phyloP scores from a whole-genome alignment of 2,329 filamentous ascomycete genomes.

The Blastomyces parvus region DNA sequence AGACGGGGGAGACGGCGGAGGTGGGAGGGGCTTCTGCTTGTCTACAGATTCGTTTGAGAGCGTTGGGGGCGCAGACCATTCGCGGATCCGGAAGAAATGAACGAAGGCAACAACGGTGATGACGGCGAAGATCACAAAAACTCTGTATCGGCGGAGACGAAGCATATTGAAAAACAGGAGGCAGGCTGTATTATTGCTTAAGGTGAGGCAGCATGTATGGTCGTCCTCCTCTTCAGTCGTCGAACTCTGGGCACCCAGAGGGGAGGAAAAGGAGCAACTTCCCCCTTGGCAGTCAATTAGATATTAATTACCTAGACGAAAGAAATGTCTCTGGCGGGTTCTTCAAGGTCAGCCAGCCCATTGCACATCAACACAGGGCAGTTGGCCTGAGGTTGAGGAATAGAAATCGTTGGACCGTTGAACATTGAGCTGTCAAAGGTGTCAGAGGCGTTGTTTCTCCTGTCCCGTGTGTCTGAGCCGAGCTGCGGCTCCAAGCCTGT shows the following conservation, averaged over 20 bases:
- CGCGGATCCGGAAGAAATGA: conserved; percentile 41
- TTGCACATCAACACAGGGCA: neutral
- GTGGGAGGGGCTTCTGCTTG: conserved; percentile 3
- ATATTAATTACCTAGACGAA: neutral
- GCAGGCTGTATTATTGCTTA: neutral
- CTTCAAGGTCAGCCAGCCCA: neutral
- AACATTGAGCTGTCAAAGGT: neutral
- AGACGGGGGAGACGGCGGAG: conserved; percentile 3
- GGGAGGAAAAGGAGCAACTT: neutral
- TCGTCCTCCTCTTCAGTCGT: neutral
- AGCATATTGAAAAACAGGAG: conserved; percentile 31
- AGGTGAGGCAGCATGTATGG: neutral
- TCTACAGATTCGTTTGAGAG: neutral
- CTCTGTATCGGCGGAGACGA: conserved; percentile 41
- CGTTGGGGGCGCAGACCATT: conserved; percentile 23
- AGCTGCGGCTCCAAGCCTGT: too few species aligned
- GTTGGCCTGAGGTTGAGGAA: neutral
- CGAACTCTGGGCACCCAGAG: neutral
- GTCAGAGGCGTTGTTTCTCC: neutral
- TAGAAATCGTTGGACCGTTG: neutral
- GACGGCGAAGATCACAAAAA: conserved; percentile 38
- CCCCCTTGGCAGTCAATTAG: neutral
- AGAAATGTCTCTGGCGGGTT: neutral
- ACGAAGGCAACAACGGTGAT: conserved; percentile 40
- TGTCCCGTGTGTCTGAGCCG: too few species aligned